A percentile compares a stretch with the other conserved stretches of the same genome.
These are phyloP conservation scores for Fusarium newnesense DNA, from an alignment of 2,329 filamentous ascomycete genomes.

Conservation along the genomic window DNA sequence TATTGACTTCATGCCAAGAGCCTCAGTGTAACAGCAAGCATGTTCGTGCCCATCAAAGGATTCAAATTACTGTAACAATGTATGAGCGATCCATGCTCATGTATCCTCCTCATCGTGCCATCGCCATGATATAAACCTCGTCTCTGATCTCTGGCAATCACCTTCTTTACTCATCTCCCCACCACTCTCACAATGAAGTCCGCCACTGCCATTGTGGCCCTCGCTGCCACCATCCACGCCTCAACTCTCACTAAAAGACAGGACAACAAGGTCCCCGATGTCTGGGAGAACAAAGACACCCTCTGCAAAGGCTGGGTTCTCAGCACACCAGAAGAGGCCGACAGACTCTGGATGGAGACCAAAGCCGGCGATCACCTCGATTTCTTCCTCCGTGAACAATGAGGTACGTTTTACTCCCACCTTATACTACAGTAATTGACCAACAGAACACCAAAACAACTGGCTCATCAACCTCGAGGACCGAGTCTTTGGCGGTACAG, in stretches of 20 bases:
- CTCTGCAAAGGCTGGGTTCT: conserved; percentile 18
- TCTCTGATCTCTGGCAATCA: background rate
- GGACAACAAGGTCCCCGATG: background rate
- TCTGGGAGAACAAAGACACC: conserved; percentile 5
- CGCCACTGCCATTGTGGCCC: background rate
- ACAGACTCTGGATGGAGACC: conserved; percentile 1
- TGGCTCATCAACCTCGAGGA: conserved; percentile 25
- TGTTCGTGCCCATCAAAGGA: background rate
- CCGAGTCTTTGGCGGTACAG: background rate
- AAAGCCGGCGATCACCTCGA: conserved; percentile 10
- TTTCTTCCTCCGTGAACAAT: conserved; percentile 3
- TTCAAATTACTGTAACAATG: background rate
- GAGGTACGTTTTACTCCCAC: background rate
- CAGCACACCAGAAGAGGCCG: conserved; percentile 14
- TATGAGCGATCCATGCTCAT: background rate
- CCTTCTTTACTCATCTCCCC: background rate
- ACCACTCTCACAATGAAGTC: conserved; percentile 8
- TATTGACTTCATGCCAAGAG: background rate
- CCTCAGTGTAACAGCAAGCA: background rate
- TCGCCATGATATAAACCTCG: background rate
- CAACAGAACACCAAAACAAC: conserved; percentile 20
- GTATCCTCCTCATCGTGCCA: background rate
- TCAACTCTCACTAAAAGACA: background rate
- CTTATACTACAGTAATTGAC: too few relatives aligned
- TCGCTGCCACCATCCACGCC: background rate